Conservation (phyloP, 257 asterid species). For the Solanum okadae region DNA sequence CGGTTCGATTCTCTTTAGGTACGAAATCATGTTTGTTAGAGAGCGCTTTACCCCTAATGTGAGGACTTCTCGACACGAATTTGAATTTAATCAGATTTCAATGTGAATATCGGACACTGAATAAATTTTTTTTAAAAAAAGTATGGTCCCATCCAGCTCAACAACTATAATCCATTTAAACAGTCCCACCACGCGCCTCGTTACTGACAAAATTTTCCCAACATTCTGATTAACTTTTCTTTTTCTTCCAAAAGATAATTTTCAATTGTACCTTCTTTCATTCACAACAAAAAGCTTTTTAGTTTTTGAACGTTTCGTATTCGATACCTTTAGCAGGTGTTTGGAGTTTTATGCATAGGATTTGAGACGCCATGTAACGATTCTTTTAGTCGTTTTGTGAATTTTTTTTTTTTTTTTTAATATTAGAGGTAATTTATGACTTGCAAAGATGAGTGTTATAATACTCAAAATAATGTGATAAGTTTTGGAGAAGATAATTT, state of each 20-base stretch:
- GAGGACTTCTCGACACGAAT: fast-evolving
- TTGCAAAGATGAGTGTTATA: not conserved
- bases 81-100: fast-evolving
- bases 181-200: not conserved
- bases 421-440: too few relatives aligned
- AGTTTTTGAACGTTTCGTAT: too few relatives aligned
- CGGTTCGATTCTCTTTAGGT: fast-evolving
- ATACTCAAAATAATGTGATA: too few relatives aligned
- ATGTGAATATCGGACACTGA: too few relatives aligned
- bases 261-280: not conserved
- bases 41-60: fast-evolving
- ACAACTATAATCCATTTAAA: not conserved
- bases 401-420: too few relatives aligned
- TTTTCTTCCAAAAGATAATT: too few relatives aligned
- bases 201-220: not conserved
- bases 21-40: fast-evolving
- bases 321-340: not conserved
- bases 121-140: not conserved
- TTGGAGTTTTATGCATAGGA: not conserved
- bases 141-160: not conserved
- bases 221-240: not conserved
- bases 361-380: not conserved
- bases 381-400: not conserved
- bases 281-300: not conserved
- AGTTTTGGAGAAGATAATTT: not conserved